phyloP scores from a whole-genome alignment of 2,329 filamentous ascomycete genomes.

The Neoarthrinium moseri region DNA sequence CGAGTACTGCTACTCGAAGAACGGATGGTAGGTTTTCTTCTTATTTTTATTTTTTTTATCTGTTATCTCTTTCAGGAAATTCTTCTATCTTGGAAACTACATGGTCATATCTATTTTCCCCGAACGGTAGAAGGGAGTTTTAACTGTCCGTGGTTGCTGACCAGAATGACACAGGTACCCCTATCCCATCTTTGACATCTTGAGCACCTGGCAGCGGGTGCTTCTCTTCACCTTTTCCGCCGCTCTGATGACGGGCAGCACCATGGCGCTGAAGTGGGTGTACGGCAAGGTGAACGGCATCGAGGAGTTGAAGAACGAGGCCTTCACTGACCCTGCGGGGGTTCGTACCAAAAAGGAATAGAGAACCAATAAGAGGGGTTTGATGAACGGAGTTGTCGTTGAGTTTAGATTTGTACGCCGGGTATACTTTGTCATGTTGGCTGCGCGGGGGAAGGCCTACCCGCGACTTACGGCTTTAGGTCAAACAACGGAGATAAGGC shows the following conservation, averaged over 20 bases:
- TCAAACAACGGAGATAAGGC: too few species aligned
- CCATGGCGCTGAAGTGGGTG: conserved; percentile 65
- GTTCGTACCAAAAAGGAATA: conserved; percentile 18
- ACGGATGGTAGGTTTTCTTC: conserved; percentile 54
- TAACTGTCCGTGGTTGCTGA: neutral
- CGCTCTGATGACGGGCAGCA: conserved; percentile 68
- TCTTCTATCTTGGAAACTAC: too few species aligned
- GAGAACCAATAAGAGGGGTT: too few species aligned
- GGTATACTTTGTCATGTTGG: too few species aligned
- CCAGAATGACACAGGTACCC: conserved; percentile 63
- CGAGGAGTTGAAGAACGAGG: conserved; percentile 36
- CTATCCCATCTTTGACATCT: conserved; percentile 76
- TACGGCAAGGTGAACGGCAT: conserved; percentile 67
- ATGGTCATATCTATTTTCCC: too few species aligned
- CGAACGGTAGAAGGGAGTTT: too few species aligned
- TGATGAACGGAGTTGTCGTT: too few species aligned
- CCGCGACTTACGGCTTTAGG: too few species aligned
- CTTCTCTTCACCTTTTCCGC: conserved; percentile 70
- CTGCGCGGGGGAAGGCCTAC: too few species aligned
- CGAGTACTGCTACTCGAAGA: conserved; percentile 66
- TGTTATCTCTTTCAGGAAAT: conserved; percentile 7
- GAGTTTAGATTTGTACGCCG: too few species aligned
- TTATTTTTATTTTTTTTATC: conserved; percentile 21
- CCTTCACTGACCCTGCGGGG: conserved; percentile 19
- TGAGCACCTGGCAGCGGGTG: conserved; percentile 64